Percentiles rank a stretch among this genome's conserved stretches.
Conservation (phyloP, 768 basidiomycete species). For the Phlegmacium glaucopus region DNA sequence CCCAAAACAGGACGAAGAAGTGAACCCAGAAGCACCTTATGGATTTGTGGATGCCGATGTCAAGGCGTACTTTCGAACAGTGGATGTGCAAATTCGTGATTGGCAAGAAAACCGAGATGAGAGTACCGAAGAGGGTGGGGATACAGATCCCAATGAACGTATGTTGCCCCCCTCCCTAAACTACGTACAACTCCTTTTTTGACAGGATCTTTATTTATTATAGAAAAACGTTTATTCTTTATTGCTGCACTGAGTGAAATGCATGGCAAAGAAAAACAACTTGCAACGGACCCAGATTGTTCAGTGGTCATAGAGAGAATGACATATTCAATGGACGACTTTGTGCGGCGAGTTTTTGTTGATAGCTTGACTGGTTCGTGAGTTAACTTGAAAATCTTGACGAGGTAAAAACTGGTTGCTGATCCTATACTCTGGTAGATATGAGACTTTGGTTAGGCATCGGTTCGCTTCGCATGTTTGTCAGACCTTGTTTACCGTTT, state of each 20-base stretch:
- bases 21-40: constrained; percentile 74
- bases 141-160: constrained; percentile 73
- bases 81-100: constrained; percentile 81
- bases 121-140: constrained; percentile 28
- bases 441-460: constrained; percentile 63
- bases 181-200: too few relatives aligned
- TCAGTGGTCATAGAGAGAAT: constrained; percentile 89
- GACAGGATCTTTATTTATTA: background rate
- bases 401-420: background rate
- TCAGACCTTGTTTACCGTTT: constrained; percentile 80
- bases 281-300: constrained; percentile 93
- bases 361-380: constrained; percentile 88
- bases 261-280: constrained; percentile 81
- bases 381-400: constrained; percentile 32
- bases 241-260: constrained; percentile 83
- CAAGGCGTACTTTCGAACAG: constrained; percentile 89
- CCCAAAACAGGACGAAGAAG: constrained; percentile 29
- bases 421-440: constrained; percentile 35
- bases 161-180: constrained; percentile 9
- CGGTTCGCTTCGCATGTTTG: constrained; percentile 96
- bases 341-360: constrained; percentile 86
- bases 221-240: constrained; percentile 77
- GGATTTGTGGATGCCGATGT: constrained; percentile 87
- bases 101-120: constrained; percentile 71
- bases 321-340: constrained; percentile 93